A percentile compares a stretch with the other conserved stretches of the same genome.
phyloP scores from a whole-genome alignment of 768 basidiomycete genomes.

The Boletus fagicola region DNA sequence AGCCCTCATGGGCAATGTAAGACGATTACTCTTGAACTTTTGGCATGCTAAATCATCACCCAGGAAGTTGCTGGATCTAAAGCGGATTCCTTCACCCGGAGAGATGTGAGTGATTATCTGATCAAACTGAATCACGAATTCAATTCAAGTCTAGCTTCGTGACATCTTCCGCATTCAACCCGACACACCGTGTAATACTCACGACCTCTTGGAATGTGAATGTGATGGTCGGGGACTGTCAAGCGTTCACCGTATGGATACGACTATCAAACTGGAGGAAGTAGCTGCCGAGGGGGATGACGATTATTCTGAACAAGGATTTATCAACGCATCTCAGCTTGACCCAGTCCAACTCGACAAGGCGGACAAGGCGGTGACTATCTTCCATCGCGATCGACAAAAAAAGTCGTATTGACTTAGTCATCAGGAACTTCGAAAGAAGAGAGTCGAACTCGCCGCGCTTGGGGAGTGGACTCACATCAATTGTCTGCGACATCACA shows the following conservation, averaged over 20 bases:
- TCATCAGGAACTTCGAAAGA: slow-evolving; percentile 60
- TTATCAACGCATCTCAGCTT: slow-evolving; percentile 65
- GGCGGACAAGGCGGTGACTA: slow-evolving; percentile 52
- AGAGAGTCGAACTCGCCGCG: slow-evolving; percentile 64
- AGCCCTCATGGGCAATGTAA: slow-evolving; percentile 75
- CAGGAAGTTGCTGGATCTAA: slow-evolving; percentile 55
- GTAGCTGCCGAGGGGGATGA: slow-evolving; percentile 30
- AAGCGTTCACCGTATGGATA: not conserved
- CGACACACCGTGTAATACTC: slow-evolving; percentile 82
- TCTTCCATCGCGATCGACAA: not conserved
- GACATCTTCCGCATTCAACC: slow-evolving; percentile 90
- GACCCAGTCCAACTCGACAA: slow-evolving; percentile 43
- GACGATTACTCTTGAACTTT: slow-evolving; percentile 5
- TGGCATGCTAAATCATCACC: slow-evolving; percentile 8
- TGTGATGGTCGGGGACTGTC: slow-evolving; percentile 43
- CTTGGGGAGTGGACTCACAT: slow-evolving; percentile 85
- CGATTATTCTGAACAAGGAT: slow-evolving; percentile 42
- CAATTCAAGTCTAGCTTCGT: slow-evolving; percentile 55
- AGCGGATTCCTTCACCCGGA: slow-evolving; percentile 81
- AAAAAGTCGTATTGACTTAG: slow-evolving; percentile 1
- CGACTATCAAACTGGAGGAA: slow-evolving; percentile 23
- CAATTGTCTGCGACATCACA: slow-evolving; percentile 56
- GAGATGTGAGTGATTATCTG: slow-evolving; percentile 58
- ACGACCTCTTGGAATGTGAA: slow-evolving; percentile 83
- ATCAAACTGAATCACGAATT: not conserved